A percentile compares a stretch with the other conserved stretches of the same genome.
Conservation (phyloP, 306 rosid species). For the Sphenostylis stenocarpa region DNA sequence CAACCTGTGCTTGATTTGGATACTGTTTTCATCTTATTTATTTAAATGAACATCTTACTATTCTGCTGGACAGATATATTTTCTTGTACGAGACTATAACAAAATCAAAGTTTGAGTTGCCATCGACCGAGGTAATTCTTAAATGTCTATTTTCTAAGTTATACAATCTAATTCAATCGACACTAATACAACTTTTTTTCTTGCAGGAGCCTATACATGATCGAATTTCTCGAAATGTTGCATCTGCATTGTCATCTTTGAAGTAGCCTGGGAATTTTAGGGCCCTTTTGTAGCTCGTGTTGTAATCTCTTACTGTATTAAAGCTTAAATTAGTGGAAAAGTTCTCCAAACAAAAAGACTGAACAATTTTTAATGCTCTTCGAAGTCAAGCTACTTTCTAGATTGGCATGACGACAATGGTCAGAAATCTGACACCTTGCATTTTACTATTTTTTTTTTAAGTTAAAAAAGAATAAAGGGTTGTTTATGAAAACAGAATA, state of each 20-base stretch:
- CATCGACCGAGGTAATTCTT: conserved; percentile 52
- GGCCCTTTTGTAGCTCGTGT: not conserved
- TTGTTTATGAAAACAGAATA: not conserved
- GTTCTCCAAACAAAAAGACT: not conserved
- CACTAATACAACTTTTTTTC: conserved; percentile 2
- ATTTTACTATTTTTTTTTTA: not conserved
- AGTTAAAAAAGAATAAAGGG: not conserved
- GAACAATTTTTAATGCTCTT: not conserved
- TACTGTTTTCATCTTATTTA: not conserved
- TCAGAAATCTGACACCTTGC: not conserved
- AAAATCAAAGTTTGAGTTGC: conserved; percentile 68
- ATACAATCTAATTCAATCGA: not conserved
- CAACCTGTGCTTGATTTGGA: conserved; percentile 1
- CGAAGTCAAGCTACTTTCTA: not conserved
- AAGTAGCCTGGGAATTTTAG: conserved; percentile 32
- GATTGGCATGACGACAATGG: not conserved
- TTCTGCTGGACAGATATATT: conserved; percentile 66
- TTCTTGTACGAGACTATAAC: conserved; percentile 92
- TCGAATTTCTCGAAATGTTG: conserved; percentile 77
- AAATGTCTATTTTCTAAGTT: not conserved
- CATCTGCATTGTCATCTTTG: conserved; percentile 61
- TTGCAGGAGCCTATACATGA: conserved; percentile 80
- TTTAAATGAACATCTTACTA: conserved; percentile 8
- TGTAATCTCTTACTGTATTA: conserved; percentile 1
- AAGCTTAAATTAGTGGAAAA: not conserved